Percentiles rank a stretch among this genome's conserved stretches.
Evolutionary conservation across 139 green algal species (phyloP).

Genomic region (Diplosphaera chodatii): DNA sequence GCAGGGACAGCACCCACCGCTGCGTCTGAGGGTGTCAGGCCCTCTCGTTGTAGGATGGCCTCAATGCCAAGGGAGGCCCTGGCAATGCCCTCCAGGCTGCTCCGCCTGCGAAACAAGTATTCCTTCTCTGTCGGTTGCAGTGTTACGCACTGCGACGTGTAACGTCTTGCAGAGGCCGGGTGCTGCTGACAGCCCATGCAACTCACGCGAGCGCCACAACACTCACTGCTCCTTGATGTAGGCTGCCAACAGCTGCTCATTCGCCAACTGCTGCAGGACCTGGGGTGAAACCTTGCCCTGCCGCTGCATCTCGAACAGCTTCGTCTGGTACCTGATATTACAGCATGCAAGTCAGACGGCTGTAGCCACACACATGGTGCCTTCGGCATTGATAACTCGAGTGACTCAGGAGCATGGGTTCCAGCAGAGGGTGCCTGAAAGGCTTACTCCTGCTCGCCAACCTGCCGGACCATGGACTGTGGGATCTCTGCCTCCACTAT

Average conservation of each 20-base stretch:
- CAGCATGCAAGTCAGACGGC: too few relatives aligned
- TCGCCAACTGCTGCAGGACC: constrained; percentile 39
- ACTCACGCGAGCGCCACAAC: background rate
- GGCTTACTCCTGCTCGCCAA: constrained; percentile 24
- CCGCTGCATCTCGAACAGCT: constrained; percentile 24
- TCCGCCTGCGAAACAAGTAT: too few relatives aligned
- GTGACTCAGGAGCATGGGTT: too few relatives aligned
- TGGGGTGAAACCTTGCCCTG: constrained; percentile 31
- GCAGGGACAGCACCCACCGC: too few relatives aligned
- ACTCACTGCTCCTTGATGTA: constrained; percentile 8
- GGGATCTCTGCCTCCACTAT: constrained; percentile 31
- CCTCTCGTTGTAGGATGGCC: constrained; percentile 27
- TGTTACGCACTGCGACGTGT: too few relatives aligned
- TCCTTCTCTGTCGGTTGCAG: too few relatives aligned
- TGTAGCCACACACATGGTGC: too few relatives aligned
- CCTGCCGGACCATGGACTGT: constrained; percentile 29
- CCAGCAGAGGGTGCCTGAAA: too few relatives aligned
- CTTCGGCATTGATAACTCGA: too few relatives aligned
- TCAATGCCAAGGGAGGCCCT: constrained; percentile 23
- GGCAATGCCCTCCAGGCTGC: constrained; percentile 21
- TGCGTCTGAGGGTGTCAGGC: constrained; percentile 1
- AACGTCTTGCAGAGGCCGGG: too few relatives aligned
- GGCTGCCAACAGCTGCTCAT: constrained; percentile 13
- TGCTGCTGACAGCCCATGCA: too few relatives aligned
- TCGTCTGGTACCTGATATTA: constrained; percentile 19